Percentiles rank a stretch among this genome's conserved stretches.
phyloP scores from a whole-genome alignment of 2,329 filamentous ascomycete genomes.

The Sarocladiaceae sp. region DNA sequence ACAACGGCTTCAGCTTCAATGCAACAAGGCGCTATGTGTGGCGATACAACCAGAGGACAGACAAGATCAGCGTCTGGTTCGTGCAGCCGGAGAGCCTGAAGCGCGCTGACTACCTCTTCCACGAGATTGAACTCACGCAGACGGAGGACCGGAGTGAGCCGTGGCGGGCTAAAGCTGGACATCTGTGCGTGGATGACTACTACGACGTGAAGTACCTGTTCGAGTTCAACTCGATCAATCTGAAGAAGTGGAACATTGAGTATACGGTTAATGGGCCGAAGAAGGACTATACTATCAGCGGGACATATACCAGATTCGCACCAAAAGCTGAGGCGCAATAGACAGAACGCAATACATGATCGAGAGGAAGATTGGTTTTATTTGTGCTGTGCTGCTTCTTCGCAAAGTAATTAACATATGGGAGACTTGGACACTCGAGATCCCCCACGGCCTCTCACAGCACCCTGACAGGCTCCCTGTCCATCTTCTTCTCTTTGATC shows the following conservation, averaged over 20 bases:
- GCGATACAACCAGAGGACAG: conserved; percentile 56
- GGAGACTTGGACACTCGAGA: no score
- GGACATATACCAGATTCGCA: conserved; percentile 42
- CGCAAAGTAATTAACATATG: no score
- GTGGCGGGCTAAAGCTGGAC: conserved; percentile 60
- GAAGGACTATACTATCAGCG: conserved; percentile 63
- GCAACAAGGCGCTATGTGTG: conserved; percentile 65
- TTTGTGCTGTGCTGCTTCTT: no score
- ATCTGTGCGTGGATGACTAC: conserved; percentile 65
- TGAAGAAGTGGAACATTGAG: conserved; percentile 52
- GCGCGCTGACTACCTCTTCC: conserved; percentile 67
- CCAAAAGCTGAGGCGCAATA: no score
- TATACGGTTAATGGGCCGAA: conserved; percentile 65
- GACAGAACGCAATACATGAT: not conserved
- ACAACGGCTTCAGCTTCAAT: conserved; percentile 48
- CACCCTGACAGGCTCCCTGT: conserved; percentile 17
- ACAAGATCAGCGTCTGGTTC: conserved; percentile 68
- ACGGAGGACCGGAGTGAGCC: conserved; percentile 31
- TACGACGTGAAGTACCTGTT: conserved; percentile 69
- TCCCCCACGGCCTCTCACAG: conserved; percentile 15
- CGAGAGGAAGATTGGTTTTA: not conserved
- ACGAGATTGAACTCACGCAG: conserved; percentile 58
- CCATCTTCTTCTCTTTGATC: not conserved
- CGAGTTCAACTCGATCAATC: conserved; percentile 48
- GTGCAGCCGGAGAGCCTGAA: conserved; percentile 55